A percentile compares a stretch with the other conserved stretches of the same genome.
Conservation (phyloP, 2,329 filamentous ascomycete species). For the Fusarium heterosporum region DNA sequence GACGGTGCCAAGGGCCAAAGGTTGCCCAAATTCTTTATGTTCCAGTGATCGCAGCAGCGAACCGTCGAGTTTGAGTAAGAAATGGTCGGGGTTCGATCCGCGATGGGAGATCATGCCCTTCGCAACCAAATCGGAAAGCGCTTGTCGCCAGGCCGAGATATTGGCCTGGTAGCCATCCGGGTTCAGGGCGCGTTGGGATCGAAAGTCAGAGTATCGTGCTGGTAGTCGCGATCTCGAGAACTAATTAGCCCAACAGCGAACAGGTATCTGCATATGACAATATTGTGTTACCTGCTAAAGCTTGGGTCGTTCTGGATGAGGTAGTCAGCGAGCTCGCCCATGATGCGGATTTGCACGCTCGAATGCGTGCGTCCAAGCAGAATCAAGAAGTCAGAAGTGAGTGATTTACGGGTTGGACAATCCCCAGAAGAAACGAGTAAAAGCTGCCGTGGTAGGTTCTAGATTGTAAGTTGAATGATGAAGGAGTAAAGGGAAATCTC, state of each 20-base stretch:
- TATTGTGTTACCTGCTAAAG: constrained; percentile 64
- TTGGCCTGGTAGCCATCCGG: constrained; percentile 89
- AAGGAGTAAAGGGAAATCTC: constrained; percentile 6
- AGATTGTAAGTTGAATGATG: background rate
- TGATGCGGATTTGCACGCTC: constrained; percentile 50
- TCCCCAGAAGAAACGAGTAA: background rate
- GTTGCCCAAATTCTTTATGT: constrained; percentile 81
- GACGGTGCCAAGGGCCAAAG: constrained; percentile 82
- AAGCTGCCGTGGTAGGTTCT: background rate
- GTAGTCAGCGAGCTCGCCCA: constrained; percentile 77
- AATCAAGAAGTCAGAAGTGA: background rate
- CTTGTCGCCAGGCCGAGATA: constrained; percentile 80
- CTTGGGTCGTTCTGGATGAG: constrained; percentile 70
- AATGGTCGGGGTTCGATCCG: constrained; percentile 57
- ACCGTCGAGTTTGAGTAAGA: constrained; percentile 68
- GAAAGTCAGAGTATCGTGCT: constrained; percentile 90
- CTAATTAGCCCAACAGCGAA: background rate
- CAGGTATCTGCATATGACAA: background rate
- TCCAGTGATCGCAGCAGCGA: constrained; percentile 78
- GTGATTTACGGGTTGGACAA: background rate
- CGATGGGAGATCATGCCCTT: constrained; percentile 65
- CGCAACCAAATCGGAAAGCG: constrained; percentile 75
- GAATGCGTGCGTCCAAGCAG: background rate
- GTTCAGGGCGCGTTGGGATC: constrained; percentile 78
- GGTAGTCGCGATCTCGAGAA: constrained; percentile 76